phyloP scores from a whole-genome alignment of 2,329 filamentous ascomycete genomes.

The Coniella vitis region DNA sequence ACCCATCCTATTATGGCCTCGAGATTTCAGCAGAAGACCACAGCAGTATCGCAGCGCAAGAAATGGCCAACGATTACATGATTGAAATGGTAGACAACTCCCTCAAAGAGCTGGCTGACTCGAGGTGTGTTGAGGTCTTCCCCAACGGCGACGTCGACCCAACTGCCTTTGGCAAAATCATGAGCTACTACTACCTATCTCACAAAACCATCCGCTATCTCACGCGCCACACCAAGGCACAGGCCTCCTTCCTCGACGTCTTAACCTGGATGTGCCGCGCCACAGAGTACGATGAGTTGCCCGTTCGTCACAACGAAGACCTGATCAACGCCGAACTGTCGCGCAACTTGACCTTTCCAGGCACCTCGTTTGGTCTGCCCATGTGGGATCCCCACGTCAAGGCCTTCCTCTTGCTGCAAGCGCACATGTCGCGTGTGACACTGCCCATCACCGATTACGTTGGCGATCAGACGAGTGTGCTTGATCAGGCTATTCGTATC shows the following conservation, averaged over 20 bases:
- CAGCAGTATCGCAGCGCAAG: constrained; percentile 77
- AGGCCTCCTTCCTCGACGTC: constrained; percentile 73
- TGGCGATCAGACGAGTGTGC: constrained; percentile 80
- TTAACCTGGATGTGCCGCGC: constrained; percentile 90
- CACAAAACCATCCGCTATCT: constrained; percentile 91
- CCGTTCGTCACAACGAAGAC: constrained; percentile 96
- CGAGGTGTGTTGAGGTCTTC: constrained; percentile 75
- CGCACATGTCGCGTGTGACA: constrained; percentile 87
- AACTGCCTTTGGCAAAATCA: constrained; percentile 92
- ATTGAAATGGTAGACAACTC: constrained; percentile 85
- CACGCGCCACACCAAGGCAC: constrained; percentile 64
- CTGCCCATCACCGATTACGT: constrained; percentile 96
- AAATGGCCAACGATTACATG: constrained; percentile 90
- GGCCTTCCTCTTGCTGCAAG: constrained; percentile 86
- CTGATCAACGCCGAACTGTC: constrained; percentile 90
- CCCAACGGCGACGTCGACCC: constrained; percentile 85
- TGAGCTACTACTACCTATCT: constrained; percentile 98
- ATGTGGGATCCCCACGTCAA: constrained; percentile 99
- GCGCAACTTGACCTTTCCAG: constrained; percentile 63
- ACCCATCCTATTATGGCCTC: constrained; percentile 94
- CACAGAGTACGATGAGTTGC: constrained; percentile 94
- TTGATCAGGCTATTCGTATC: constrained; percentile 95
- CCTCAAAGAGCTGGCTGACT: constrained; percentile 72
- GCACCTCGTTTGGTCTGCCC: constrained; percentile 60
- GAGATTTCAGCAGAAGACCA: constrained; percentile 91